These are phyloP conservation scores for Periglandula ipomoeae DNA, from an alignment of 2,329 filamentous ascomycete genomes.

Conservation along the genomic window DNA sequence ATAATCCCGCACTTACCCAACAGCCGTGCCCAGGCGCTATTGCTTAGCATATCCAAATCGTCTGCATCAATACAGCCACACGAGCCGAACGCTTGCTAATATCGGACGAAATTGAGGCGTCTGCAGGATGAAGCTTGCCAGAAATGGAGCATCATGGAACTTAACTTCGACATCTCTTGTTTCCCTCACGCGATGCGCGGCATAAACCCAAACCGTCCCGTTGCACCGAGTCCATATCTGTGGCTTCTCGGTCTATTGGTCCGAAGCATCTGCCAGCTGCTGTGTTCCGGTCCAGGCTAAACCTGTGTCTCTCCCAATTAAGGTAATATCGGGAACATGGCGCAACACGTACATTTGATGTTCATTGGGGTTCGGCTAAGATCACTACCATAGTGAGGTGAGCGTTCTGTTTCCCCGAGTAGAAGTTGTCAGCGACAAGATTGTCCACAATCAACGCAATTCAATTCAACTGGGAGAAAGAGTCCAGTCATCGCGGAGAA, in stretches of 20 bases:
- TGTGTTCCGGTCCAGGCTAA: background rate
- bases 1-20: too few relatives aligned
- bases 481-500: too few relatives aligned
- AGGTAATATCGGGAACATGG: background rate
- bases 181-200: background rate
- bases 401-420: background rate
- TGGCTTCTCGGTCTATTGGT: background rate
- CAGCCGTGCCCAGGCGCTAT: too few relatives aligned
- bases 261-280: background rate
- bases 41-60: too few relatives aligned
- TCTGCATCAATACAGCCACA: background rate
- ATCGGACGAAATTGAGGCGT: too few relatives aligned
- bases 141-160: background rate
- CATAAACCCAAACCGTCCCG: background rate
- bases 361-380: too few relatives aligned
- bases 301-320: background rate
- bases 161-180: background rate
- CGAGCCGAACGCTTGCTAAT: too few relatives aligned
- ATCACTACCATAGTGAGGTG: too few relatives aligned
- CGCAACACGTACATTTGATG: background rate
- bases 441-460: too few relatives aligned
- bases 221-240: background rate
- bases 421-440: background rate
- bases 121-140: background rate
- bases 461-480: too few relatives aligned